A percentile compares a stretch with the other conserved stretches of the same genome.
Evolutionary conservation across 2,329 filamentous ascomycete genomes (phyloP).

Genomic region (Penicillium hesseltinei): DNA sequence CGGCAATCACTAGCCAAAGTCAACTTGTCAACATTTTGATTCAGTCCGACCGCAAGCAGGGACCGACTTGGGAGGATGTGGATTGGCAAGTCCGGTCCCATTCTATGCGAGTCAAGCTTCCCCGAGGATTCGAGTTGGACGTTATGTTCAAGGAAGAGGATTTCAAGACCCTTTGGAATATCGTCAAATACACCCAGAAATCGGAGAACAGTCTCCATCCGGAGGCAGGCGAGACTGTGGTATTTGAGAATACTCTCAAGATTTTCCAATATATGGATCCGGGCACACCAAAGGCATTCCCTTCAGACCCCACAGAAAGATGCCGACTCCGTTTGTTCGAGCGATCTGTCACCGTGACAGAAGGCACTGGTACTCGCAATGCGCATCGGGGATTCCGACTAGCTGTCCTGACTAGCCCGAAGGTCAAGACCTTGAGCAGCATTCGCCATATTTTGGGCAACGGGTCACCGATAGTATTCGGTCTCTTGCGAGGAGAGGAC

Average conservation of each 20-base stretch:
- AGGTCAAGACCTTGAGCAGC: constrained; percentile 73
- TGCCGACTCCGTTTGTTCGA: constrained; percentile 78
- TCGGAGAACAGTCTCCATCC: constrained; percentile 70
- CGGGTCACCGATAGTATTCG: constrained; percentile 70
- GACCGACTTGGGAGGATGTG: constrained; percentile 77
- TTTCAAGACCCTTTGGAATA: constrained; percentile 74
- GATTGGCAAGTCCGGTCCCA: constrained; percentile 70
- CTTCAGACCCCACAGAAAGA: constrained; percentile 67
- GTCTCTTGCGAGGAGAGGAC: constrained; percentile 70
- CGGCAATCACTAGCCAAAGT: constrained; percentile 76
- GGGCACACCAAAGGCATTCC: constrained; percentile 69
- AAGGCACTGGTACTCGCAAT: constrained; percentile 68
- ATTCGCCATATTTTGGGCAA: constrained; percentile 68
- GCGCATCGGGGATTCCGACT: constrained; percentile 79
- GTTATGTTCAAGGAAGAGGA: constrained; percentile 73
- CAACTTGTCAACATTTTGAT: constrained; percentile 73
- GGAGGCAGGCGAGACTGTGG: constrained; percentile 65
- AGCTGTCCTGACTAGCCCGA: constrained; percentile 72
- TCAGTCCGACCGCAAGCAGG: constrained; percentile 64
- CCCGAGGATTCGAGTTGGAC: constrained; percentile 71
- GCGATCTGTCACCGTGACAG: constrained; percentile 63
- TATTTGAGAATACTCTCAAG: constrained; percentile 67
- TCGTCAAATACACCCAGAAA: constrained; percentile 80
- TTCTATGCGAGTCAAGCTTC: constrained; percentile 67
- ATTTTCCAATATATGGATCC: constrained; percentile 80